These are phyloP conservation scores for Pulveroboletus sp. DNA, from an alignment of 768 basidiomycete species.

Conservation along the genomic window DNA sequence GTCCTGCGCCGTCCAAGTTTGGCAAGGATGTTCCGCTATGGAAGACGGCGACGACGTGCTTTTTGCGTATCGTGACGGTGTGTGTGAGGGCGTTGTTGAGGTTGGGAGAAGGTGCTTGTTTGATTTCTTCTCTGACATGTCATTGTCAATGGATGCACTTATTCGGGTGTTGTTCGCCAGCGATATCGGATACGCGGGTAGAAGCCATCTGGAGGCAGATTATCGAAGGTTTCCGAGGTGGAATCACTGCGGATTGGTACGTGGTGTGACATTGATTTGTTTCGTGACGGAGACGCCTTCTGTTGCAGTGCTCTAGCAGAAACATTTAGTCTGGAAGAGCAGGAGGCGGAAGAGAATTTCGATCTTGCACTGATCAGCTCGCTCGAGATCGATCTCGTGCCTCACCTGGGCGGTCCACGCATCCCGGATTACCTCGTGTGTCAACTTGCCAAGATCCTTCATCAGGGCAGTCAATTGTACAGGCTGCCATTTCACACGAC, in stretches of 20 bases:
- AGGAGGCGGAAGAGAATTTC: slow-evolving; percentile 80
- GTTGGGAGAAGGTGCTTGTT: slow-evolving; percentile 47
- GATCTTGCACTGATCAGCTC: slow-evolving; percentile 75
- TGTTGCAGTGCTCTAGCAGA: slow-evolving; percentile 50
- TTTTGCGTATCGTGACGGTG: slow-evolving; percentile 69
- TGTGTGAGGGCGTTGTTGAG: slow-evolving; percentile 48
- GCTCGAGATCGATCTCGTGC: slow-evolving; percentile 76
- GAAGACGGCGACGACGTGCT: slow-evolving; percentile 88
- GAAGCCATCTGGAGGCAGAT: slow-evolving; percentile 85
- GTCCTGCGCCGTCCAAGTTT: slow-evolving; percentile 82
- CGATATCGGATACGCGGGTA: slow-evolving; percentile 55
- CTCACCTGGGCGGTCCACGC: slow-evolving; percentile 61
- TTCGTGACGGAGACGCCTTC: background rate
- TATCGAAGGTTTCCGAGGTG: slow-evolving; percentile 76
- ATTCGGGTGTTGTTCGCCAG: slow-evolving; percentile 27
- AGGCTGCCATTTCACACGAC: slow-evolving; percentile 20
- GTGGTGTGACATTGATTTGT: slow-evolving; percentile 15
- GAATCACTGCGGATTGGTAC: slow-evolving; percentile 81
- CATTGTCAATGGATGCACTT: background rate
- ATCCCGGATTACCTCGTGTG: slow-evolving; percentile 68
- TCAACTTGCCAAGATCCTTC: slow-evolving; percentile 65
- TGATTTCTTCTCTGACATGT: background rate
- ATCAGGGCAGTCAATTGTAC: slow-evolving; percentile 66
- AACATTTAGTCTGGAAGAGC: slow-evolving; percentile 53
- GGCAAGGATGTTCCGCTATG: slow-evolving; percentile 86